Base-by-base conservation (phyloP, 2,329 filamentous ascomycete species). In the Phialophora verrucosa region DNA sequence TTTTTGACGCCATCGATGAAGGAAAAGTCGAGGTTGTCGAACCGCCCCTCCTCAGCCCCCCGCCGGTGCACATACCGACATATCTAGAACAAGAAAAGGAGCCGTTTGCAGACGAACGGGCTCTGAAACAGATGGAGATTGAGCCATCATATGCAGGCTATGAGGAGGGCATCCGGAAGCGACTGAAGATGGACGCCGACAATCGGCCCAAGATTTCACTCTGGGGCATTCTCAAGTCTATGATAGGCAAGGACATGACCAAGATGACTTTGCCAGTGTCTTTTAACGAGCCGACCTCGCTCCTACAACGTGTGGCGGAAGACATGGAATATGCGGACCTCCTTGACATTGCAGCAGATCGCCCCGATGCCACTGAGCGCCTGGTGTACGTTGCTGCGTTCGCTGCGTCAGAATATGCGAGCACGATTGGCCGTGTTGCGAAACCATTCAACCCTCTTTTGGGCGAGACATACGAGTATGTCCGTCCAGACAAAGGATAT, bases 191-290 rank as follows among this genome's bases (percentile, higher is more conserved):
- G 84, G 94, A 98, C 74, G 90, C 90, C 35, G 95, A 99, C 76
- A 88, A 99, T 75, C 84, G 95, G 73, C 95, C 95, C 0, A 97
- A 94, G 82, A 92, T 98, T 68, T 95, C 91, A 32, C 88, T 99
- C 51, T 99, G 95, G 95, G 90, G 91, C 71, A 97, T 99, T 73
- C 82, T 99, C 70, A 99, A 98, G 82, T 98, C 94, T 25, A 98
- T 99, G 95, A 97, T 99, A 79, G 95, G 95, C 70, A 98, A 99
- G 78, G 95, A 99, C 76, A 98, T 99, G 95, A 98, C 95, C 44
- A 98, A 96, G 83, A 99, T 99, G 94, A 98, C 95, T 0, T 82
- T 99, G 23, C 95, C 95, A 0, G 95, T 99, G 1, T 97, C 95
- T 0, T 98, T 99, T 83, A 99, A 99, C 79, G 95, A 99, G 78